Base-by-base conservation (phyloP, 108 stramenopile species). In the Craspedostauros australis region DNA sequence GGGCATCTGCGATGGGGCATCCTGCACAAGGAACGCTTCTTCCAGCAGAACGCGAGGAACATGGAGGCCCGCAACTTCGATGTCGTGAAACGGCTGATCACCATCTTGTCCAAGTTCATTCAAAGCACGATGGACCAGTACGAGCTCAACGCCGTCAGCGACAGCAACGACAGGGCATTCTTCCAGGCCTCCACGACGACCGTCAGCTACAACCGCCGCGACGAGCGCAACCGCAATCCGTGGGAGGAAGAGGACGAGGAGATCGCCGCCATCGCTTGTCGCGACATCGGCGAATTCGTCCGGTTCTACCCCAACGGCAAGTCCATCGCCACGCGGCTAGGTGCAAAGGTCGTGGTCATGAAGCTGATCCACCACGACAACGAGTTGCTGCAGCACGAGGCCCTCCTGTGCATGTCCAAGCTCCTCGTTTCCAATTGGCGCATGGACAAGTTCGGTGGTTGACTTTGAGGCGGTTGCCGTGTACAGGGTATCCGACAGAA, bases 271-370 rank as follows among this genome's bases (percentile, higher is more conserved):
- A 87, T 96, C 50, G 94, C 94, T 7, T 88, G 85, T 57, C 94
- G 77, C 56, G 97, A 96, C 66, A 62, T 98, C 19, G 97, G 95
- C 3, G 95, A 95, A 57, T 95, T 95, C 60, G 82, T 80, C 22
- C 85, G 93, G 23, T 75, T 89, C 49, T 96, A 95, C 64, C 94
- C 97, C 16, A 94, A 91, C 59, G 94, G 95, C 28, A 71, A 84
- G 60, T 53, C 55, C 8, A 62, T 88, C 39, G 86, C 84, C 16
- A 80, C 73, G 60, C 46, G 75, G 38, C 49, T 94, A 49, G 90
- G 91, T 25, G 93, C 84, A 18, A 95, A 95, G 75, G 78, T 88
- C 25, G 39, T 79, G 36, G 75, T 88, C 24, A 94, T 98, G 93
- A 39, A 55, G 2, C 75, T 96, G 38, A 71, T 95, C 30, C 22